Evolutionary conservation across 1,139 yeast genomes (phyloP), one percentile per base, ranked within the genome.

Genomic region (Groenewaldozyma sp.): DNA sequence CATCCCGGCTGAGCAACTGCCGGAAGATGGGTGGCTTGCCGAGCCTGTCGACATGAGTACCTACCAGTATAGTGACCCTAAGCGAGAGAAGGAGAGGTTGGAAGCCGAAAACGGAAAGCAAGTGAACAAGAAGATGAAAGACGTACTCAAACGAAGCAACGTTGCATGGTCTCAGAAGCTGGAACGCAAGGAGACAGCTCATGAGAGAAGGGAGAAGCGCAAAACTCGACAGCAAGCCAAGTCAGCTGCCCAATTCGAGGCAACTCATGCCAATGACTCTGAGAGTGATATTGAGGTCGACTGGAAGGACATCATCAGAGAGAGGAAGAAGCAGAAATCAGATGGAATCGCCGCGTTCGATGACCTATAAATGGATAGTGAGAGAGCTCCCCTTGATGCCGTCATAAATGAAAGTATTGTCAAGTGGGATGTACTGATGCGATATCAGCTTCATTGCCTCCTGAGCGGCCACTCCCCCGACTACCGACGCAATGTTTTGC

Each of bases 271-370:
- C 47, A 68, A 42, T 54, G 56, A 70, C 3, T 71, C 66, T 20
- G 81, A 72, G 24, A 76, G 76, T 18, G 82, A 76, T 27, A 62
- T 68, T 1, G 71, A 68, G 42, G 73, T 67, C 24, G 98, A 91
- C 60, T 91, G 98, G 98, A 91, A 91, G 62, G 93, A 83, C 34
- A 56, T 81, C 32, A 80, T 88, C 1, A 67, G 76, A 47, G 72
- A 71, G 37, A 77, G 70, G 47, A 86, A 84, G 56, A 39, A 43
- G 59, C 68, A 66, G 45, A 75, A 74, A 52, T 61, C 59, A 17
- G 38, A 37, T 7, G 50, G 51, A 32, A 76, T 73, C 51, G 82
- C 84, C 2, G 68, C 74, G 24, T 84, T 83, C 62, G 94, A 81
- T 54, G 94, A 76, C 60, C 66, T 83, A 54, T 82, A 74, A 56